phyloP scores from a whole-genome alignment of 176 grass and related monocot genomes.

The Saccharum officinarum region DNA sequence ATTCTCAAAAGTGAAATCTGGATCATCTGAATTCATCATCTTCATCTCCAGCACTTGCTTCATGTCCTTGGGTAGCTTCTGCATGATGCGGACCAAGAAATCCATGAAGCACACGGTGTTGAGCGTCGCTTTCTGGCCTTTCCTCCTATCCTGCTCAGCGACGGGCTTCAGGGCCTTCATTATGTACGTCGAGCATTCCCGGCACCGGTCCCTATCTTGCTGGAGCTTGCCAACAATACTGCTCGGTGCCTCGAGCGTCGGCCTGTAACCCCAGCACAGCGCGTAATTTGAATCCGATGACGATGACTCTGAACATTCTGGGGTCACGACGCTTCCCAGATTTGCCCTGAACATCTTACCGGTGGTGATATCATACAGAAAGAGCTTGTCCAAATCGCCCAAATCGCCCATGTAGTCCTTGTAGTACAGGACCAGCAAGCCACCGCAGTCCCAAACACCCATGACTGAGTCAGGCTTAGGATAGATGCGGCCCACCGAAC shows the following conservation, averaged over 20 bases:
- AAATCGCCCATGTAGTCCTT: background rate
- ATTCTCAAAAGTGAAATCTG: background rate
- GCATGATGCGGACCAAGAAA: conserved; percentile 4
- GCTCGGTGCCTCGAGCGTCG: background rate
- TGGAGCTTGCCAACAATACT: background rate
- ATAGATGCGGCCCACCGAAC: no score
- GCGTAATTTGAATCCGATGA: no score
- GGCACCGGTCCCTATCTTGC: background rate
- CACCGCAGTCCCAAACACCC: background rate
- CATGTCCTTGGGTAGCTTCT: background rate
- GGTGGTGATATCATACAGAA: background rate
- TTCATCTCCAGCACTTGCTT: background rate
- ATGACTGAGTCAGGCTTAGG: no score
- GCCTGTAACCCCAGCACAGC: conserved; percentile 6
- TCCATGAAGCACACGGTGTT: conserved; percentile 2
- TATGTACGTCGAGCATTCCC: background rate
- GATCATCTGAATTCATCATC: background rate
- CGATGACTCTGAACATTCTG: background rate
- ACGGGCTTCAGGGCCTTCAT: background rate
- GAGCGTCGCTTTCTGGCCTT: background rate
- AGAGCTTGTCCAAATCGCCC: background rate
- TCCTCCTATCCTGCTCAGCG: background rate
- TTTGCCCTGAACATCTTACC: background rate
- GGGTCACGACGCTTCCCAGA: background rate
- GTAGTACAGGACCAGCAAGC: background rate